Evolutionary conservation across 2,329 filamentous ascomycete species (phyloP), one percentile per base, ranked within the genome.

Genomic region (Magnaporthiopsis incrustans): DNA sequence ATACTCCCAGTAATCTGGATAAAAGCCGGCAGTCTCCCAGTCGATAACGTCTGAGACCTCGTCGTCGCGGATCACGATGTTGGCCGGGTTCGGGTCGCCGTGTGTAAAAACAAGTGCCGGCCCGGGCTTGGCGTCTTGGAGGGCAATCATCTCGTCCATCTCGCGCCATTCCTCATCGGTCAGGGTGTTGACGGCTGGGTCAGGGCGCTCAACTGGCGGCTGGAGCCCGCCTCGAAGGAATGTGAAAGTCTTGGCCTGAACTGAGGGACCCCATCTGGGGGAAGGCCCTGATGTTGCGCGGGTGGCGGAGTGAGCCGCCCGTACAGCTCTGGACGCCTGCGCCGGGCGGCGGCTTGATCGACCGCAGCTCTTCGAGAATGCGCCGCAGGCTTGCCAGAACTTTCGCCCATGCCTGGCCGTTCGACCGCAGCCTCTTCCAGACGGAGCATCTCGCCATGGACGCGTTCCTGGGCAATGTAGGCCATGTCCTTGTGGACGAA

Each of bases 391-490:
- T 65, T 57, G 2, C 53, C 56, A 25, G 59, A 59, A 30, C 68
- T 35, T 7, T 74, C 65, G 33, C 4, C 66, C 65, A 0, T 0
- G 32, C 67, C 4, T 68, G 68, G 3, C 60, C 35, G 0, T 65
- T 64, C 0, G 70, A 67, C 30, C 30, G 30, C 0, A 69, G 14
- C 5, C 35, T 32, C 30, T n/a, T 64, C 68, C 68, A 71, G 14
- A 59, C 64, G 1, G 63, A 74, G 57, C 7, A 60, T 25, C 14
- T 64, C 25, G 15, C 74, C 75, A 1, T 66, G 66, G 8, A 76
- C 68, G 4, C 71, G 67, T 57, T 75, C 71, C 79, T 83, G 83
- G 0, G 82, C 71, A 58, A 83, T 81, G 67, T 80, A 80, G 0
- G 77, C 72, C 4, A 67, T 66, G 25, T 73, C 74, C 12, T 74